Percentiles rank a stretch among this genome's conserved stretches.
Evolutionary conservation across 202 grass and related monocot genomes (phyloP).

Genomic region (Eragrostis tef): DNA sequence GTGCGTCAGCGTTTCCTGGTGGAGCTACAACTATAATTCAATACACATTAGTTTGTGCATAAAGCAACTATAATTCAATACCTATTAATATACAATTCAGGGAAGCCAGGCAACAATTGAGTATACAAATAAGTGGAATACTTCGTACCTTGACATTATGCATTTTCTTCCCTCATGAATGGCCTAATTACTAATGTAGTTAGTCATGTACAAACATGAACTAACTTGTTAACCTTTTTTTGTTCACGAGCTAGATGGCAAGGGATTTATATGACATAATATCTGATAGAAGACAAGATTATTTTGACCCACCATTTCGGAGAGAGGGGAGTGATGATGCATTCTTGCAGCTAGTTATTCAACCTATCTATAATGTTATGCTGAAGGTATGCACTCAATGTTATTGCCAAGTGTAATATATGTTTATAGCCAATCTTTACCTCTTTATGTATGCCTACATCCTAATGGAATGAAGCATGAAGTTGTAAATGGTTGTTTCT

Average conservation of each 20-base stretch:
- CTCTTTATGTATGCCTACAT: not conserved
- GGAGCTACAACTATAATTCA: no score
- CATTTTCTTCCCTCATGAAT: conserved; percentile 29
- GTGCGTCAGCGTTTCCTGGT: no score
- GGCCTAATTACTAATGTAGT: not conserved
- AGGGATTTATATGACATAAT: conserved; percentile 63
- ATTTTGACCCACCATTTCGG: conserved; percentile 42
- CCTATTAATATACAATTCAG: conserved; percentile 34
- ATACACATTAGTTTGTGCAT: no score
- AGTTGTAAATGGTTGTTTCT: not conserved
- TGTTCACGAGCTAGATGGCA: conserved; percentile 59
- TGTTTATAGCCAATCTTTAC: not conserved
- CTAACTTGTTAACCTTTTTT: conserved; percentile 31
- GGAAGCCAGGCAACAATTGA: conserved; percentile 1
- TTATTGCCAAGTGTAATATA: conserved; percentile 14
- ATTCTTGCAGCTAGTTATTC: conserved; percentile 72
- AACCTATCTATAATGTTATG: conserved; percentile 76
- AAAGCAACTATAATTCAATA: not conserved
- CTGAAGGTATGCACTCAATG: conserved; percentile 61
- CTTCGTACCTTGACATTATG: conserved; percentile 2
- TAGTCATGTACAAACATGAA: conserved; percentile 1
- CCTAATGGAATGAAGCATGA: not conserved
- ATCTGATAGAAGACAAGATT: conserved; percentile 32
- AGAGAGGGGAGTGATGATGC: conserved; percentile 62
- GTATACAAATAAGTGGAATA: conserved; percentile 12